Conservation (phyloP, 371 early-diverging fungal species). For the Mortierella sp. region DNA sequence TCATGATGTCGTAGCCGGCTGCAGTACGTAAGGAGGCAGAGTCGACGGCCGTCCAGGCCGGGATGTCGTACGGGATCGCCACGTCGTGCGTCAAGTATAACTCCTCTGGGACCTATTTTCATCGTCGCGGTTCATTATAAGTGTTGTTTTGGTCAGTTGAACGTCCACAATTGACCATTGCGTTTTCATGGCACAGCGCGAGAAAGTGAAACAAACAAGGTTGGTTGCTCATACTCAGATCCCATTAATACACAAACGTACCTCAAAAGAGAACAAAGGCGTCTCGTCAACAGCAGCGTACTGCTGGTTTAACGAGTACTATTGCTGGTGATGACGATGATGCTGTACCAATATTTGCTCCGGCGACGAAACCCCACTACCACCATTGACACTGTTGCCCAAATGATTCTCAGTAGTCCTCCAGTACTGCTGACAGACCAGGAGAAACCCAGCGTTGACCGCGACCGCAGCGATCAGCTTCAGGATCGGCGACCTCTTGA, state of each 20-base stretch:
- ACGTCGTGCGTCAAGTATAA: slow-evolving; percentile 36
- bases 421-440: slow-evolving; percentile 1
- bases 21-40: slow-evolving; percentile 19
- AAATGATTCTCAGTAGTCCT: not conserved
- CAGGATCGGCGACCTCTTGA: not conserved
- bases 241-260: not conserved
- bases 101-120: slow-evolving; percentile 28
- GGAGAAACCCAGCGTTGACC: not conserved
- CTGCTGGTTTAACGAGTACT: not conserved
- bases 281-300: not conserved
- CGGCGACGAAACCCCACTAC: not conserved
- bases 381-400: not conserved
- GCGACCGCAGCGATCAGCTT: not conserved
- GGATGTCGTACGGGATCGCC: slow-evolving; percentile 34
- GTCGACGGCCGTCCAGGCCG: slow-evolving; percentile 33
- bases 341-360: not conserved
- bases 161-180: not conserved
- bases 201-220: not conserved
- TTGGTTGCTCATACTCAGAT: not conserved
- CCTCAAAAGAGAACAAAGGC: not conserved
- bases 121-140: not conserved
- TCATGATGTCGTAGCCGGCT: slow-evolving; percentile 29
- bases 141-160: not conserved
- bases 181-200: not conserved
- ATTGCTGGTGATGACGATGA: not conserved